Conservation (phyloP, 2,329 filamentous ascomycete species). For the Fusarium sp. region DNA sequence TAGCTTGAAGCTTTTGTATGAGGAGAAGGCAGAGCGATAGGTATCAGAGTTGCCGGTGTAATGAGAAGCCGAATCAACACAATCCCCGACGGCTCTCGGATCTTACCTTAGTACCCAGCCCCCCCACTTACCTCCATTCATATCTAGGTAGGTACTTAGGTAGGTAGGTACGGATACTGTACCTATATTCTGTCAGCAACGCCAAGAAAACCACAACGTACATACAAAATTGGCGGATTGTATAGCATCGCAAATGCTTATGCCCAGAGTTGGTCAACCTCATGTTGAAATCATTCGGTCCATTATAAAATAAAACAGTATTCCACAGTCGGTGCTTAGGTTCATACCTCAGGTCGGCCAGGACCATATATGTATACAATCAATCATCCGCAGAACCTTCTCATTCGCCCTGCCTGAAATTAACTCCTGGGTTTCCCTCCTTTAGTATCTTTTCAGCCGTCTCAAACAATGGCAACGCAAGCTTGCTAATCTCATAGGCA, state of each 20-base stretch:
- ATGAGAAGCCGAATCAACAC: slow-evolving; percentile 28
- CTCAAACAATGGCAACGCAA: slow-evolving; percentile 41
- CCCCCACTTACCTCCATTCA: not conserved
- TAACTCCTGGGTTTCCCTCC: slow-evolving; percentile 50
- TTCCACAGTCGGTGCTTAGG: not conserved
- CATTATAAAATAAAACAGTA: not conserved
- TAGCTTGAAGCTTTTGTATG: not conserved
- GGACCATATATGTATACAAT: not conserved
- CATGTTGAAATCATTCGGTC: not conserved
- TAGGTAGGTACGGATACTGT: no score
- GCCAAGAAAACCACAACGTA: not conserved
- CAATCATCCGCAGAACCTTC: not conserved
- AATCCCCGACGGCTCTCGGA: slow-evolving; percentile 35
- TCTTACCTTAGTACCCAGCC: slow-evolving; percentile 6
- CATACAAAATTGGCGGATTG: not conserved
- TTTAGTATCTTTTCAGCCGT: slow-evolving; percentile 46
- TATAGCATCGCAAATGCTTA: not conserved
- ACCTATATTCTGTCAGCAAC: slow-evolving; percentile 2
- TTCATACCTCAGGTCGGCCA: not conserved
- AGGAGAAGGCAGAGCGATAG: not conserved
- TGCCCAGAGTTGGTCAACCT: not conserved
- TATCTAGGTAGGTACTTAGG: no score
- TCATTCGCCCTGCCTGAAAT: slow-evolving; percentile 42
- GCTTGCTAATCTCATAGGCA: slow-evolving; percentile 35
- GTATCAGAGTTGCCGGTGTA: slow-evolving; percentile 16